Percentiles rank a stretch among this genome's conserved stretches.
Evolutionary conservation across 208 protist genomes (phyloP).

Genomic region (Borovskyia barvae): DNA sequence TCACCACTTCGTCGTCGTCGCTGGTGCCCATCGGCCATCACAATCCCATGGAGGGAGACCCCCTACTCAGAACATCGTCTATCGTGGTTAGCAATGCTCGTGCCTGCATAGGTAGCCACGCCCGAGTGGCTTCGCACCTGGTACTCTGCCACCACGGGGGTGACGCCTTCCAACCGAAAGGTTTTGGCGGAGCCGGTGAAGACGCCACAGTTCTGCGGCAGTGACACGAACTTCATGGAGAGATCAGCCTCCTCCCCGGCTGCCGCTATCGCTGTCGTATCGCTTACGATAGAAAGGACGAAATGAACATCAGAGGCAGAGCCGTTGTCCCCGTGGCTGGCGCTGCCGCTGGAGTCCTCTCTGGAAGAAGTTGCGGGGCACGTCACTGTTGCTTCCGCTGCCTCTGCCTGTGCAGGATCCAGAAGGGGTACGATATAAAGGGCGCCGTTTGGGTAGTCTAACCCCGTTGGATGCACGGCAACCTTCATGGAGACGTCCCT

Average conservation of each 20-base stretch:
- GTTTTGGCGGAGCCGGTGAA: constrained; percentile 3
- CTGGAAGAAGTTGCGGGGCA: too few species aligned
- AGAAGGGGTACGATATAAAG: constrained; percentile 30
- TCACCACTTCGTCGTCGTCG: too few species aligned
- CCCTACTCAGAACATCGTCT: not conserved
- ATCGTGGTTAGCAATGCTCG: constrained; percentile 7
- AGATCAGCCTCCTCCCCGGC: constrained; percentile 31
- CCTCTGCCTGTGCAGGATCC: constrained; percentile 24
- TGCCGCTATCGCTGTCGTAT: too few species aligned
- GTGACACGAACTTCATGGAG: constrained; percentile 17
- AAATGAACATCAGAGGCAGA: constrained; percentile 17
- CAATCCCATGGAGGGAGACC: too few species aligned
- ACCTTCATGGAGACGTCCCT: constrained; percentile 43
- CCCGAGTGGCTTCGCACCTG: constrained; percentile 13
- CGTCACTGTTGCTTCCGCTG: not conserved
- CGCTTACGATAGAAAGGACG: constrained; percentile 28
- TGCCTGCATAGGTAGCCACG: constrained; percentile 8
- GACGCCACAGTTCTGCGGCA: constrained; percentile 19
- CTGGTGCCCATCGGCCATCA: too few species aligned
- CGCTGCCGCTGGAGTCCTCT: not conserved
- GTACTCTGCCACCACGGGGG: constrained; percentile 18
- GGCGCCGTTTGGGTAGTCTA: constrained; percentile 3
- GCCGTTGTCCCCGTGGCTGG: not conserved
- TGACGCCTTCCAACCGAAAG: constrained; percentile 10
- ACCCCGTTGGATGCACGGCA: constrained; percentile 22